These are phyloP conservation scores for Naumovozyma baii DNA, from an alignment of 805 yeast genomes.

Conservation along the genomic window DNA sequence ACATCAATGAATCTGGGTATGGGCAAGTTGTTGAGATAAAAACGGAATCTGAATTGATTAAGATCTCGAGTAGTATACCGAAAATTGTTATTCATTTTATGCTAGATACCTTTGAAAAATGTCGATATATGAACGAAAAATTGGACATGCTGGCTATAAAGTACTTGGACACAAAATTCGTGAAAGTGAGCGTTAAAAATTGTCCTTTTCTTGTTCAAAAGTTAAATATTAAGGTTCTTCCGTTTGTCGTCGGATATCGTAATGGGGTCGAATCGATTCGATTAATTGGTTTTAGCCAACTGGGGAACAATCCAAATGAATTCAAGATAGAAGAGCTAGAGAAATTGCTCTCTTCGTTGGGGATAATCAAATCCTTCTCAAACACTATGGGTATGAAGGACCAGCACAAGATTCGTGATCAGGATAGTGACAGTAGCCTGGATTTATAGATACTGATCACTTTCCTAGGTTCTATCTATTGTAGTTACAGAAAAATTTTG, in stretches of 20 bases:
- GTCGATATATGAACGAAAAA: constrained; percentile 47
- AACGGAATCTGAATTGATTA: constrained; percentile 51
- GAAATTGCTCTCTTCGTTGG: constrained; percentile 17
- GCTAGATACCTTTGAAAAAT: constrained; percentile 50
- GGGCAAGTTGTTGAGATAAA: constrained; percentile 36
- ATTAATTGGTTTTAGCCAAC: constrained; percentile 59
- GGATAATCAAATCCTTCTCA: background rate
- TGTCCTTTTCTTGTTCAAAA: constrained; percentile 67
- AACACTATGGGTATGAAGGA: background rate
- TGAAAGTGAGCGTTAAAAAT: constrained; percentile 47
- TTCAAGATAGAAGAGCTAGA: constrained; percentile 45
- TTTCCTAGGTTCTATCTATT: too few relatives aligned
- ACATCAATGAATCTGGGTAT: constrained; percentile 32
- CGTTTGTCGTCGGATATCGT: constrained; percentile 54
- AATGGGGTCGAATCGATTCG: constrained; percentile 51
- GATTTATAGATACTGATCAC: constrained; percentile 8
- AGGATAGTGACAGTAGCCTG: constrained; percentile 6
- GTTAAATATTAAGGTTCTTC: constrained; percentile 56
- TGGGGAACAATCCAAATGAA: constrained; percentile 40
- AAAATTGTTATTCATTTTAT: constrained; percentile 52
- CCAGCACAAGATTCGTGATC: background rate
- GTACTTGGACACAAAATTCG: constrained; percentile 46
- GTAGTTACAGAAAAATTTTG: too few relatives aligned
- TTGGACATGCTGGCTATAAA: constrained; percentile 40
- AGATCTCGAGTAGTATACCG: constrained; percentile 36